Base-by-base conservation (phyloP, 257 asterid genomes). In the Penstemon davidsonii region DNA sequence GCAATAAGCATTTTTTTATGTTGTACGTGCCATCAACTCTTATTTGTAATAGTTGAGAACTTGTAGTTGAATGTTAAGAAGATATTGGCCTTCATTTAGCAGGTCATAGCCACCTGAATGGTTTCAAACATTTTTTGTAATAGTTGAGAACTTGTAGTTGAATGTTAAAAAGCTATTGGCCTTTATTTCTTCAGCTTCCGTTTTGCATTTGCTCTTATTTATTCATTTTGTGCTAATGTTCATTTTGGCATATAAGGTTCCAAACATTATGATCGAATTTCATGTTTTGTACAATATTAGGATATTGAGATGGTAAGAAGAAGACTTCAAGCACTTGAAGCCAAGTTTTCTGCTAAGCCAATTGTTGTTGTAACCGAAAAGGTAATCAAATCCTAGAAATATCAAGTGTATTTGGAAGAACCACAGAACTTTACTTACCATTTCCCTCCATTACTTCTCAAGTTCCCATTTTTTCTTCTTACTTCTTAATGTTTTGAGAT, bases 341-440 rank as follows among this genome's bases (percentile, higher is more conserved):
- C 79, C 43, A 76, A 80, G 76, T 90, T 76, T 72, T 71, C 60
- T 59, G 56, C 68, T 49, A 78, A 74, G 74, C 96, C 99, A 12
- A 47, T 87, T 47, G 84, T 85, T 70, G 86, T 90, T 62, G 73
- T 83, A 60, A 93, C 99, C 45, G 99, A 93, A 81, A 93, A 93
- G 96, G 97, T 93, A 55, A 73, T 80, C 46, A 5, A 66, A 64
- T 50, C 57, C 64, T 55, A 8, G 67, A 55, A 67, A 55, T 54
- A 41, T 62, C 18, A 6, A 25, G 56, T 52, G 8, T 36, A 33
- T 25, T 37, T 49, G 4, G 4, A n/a, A 58, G 41, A 73, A 33
- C 39, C 72, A 5, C 41, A 46, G 61, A 40, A 0, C 25, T 42
- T 40, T 3, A 7, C 40, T 5, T 15, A 38, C 40, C 49, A 38